phyloP scores from a whole-genome alignment of 1,284 basidiomycete species.

The Ustilago hordei region DNA sequence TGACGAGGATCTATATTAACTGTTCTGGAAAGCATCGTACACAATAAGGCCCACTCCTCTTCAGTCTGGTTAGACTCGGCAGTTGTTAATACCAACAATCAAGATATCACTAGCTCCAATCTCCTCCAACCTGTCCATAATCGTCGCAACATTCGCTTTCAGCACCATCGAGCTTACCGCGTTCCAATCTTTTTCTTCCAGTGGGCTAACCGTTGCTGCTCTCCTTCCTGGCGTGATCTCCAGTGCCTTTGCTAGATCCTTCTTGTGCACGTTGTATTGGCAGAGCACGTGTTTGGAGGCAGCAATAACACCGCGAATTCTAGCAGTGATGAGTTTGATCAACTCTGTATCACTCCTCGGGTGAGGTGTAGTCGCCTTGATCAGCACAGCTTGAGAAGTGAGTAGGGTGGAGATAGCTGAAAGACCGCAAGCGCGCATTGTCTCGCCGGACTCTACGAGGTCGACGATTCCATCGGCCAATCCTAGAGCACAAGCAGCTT shows the following conservation, averaged over 20 bases:
- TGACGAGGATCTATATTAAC: neutral
- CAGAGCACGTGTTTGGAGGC: slow-evolving; percentile 88
- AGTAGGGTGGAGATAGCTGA: slow-evolving; percentile 86
- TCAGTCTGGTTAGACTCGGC: slow-evolving; percentile 78
- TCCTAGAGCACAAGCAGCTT: slow-evolving; percentile 95
- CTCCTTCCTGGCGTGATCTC: slow-evolving; percentile 87
- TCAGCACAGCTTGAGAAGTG: slow-evolving; percentile 90
- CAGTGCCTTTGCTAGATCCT: slow-evolving; percentile 76
- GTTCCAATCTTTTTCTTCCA: slow-evolving; percentile 86
- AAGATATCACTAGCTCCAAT: slow-evolving; percentile 91
- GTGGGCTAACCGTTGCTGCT: slow-evolving; percentile 87
- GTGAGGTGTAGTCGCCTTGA: slow-evolving; percentile 81
- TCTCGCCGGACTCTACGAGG: slow-evolving; percentile 89
- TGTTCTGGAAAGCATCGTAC: neutral
- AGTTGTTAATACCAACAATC: slow-evolving; percentile 90
- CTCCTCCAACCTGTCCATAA: slow-evolving; percentile 89
- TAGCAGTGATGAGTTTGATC: slow-evolving; percentile 83
- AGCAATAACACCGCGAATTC: slow-evolving; percentile 92
- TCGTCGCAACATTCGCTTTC: slow-evolving; percentile 81
- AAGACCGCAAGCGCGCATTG: slow-evolving; percentile 97
- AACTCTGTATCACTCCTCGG: slow-evolving; percentile 75
- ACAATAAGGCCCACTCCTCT: neutral
- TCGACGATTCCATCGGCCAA: slow-evolving; percentile 89
- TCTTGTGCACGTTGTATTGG: slow-evolving; percentile 87
- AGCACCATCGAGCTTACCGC: slow-evolving; percentile 93